These are phyloP conservation scores for Hypsizygus marmoreus DNA, from an alignment of 768 basidiomycete genomes.

Conservation along the genomic window DNA sequence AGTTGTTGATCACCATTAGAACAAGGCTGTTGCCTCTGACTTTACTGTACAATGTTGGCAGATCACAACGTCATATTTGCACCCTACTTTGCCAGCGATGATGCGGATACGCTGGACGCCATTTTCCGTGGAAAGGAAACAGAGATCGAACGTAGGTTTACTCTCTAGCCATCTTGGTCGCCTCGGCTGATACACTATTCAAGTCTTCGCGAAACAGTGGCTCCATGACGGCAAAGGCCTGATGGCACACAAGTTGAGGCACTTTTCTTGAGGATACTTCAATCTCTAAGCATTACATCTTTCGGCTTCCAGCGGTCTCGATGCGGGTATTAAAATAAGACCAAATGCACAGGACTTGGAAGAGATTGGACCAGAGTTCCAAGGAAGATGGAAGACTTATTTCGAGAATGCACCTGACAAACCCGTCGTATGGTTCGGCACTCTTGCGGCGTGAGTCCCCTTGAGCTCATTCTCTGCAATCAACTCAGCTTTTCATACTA, in stretches of 20 bases:
- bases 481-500: constrained; percentile 12
- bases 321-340: constrained; percentile 59
- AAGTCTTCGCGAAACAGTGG: constrained; percentile 20
- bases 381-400: constrained; percentile 48
- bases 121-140: constrained; percentile 42
- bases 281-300: background rate
- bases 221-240: constrained; percentile 22
- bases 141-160: constrained; percentile 40
- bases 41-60: constrained; percentile 20
- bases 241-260: constrained; percentile 56
- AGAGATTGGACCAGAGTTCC: constrained; percentile 51
- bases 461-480: constrained; percentile 22
- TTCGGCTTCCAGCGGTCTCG: constrained; percentile 41
- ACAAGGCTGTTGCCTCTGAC: background rate
- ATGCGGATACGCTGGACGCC: constrained; percentile 50
- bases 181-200: background rate
- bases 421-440: constrained; percentile 47
- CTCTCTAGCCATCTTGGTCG: background rate
- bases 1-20: constrained; percentile 1
- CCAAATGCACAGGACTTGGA: constrained; percentile 51
- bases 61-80: constrained; percentile 42
- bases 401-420: constrained; percentile 57
- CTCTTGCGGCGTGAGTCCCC: constrained; percentile 41
- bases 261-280: background rate
- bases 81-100: constrained; percentile 45